Base-by-base conservation (phyloP, 202 grass and related monocot species). In the Carex arenaria region DNA sequence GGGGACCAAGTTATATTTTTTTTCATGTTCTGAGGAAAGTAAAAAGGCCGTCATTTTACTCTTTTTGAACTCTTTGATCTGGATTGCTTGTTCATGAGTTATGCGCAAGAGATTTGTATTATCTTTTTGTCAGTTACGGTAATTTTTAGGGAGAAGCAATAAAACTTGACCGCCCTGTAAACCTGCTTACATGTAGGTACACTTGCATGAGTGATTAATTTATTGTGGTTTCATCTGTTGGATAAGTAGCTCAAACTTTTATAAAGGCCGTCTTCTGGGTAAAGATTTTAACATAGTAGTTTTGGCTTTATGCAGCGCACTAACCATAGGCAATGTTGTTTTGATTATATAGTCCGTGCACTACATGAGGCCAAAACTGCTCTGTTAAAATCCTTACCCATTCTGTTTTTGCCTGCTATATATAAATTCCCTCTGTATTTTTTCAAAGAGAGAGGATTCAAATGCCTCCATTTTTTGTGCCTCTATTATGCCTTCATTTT, bases 141-240 rank as follows among this genome's bases (percentile, higher is more conserved):
- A 38, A 82, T 64, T 53, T 82, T 82, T 68, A 66, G 56, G 53
- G 53, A 52, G 72, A 53, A 55, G 64, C 23, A 82, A 82, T 82
- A 82, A 82, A 57, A 82, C 64, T 81, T 66, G 43, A 82, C 80
- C 11, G 43, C 45, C 17, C 64, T 66, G 79, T 82, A 66, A 76
- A 76, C 72, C 72, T 55, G 72, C 26, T 76, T 55, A 76, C 19
- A 13, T 79, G 55, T 59, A 61, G 26, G 74, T 61, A 61, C 74
- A 60, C 55, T 75, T 80, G 57, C 78, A 64, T 14, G 30, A 30
- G 38, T 81, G 38, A 66, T 66, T 81, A 19, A 66, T 81, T 81
- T 81, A 51, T 81, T 22, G 7, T 81, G 43, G 61, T 51, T 47
- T 64, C 59, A 40, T 80, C 10, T 80, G 31, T 62, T 80, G n/a